Conservation (phyloP, 495 filamentous ascomycete species). For the Xylaria sp. region DNA sequence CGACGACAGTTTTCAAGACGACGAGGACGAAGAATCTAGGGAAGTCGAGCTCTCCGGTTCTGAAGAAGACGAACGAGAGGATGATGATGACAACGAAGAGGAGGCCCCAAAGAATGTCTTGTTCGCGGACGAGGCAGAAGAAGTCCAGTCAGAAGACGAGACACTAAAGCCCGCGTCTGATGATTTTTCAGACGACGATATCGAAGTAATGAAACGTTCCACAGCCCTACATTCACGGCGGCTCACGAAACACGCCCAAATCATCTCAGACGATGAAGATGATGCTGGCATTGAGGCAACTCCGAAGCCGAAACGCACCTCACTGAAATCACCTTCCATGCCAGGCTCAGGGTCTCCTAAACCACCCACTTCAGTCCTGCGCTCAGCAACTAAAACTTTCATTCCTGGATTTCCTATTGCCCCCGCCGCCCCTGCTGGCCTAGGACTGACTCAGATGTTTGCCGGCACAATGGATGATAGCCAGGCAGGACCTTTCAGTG, state of each 20-base stretch:
- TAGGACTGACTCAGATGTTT: slow-evolving; percentile 90
- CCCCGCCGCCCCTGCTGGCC: slow-evolving; percentile 60
- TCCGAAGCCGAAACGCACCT: slow-evolving; percentile 45
- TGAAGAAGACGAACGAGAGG: slow-evolving; percentile 49
- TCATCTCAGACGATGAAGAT: slow-evolving; percentile 69
- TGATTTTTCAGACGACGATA: slow-evolving; percentile 48
- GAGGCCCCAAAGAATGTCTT: slow-evolving; percentile 39
- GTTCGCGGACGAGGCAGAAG: slow-evolving; percentile 57
- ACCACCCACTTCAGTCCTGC: slow-evolving; percentile 59
- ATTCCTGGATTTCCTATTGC: slow-evolving; percentile 64
- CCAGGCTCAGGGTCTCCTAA: slow-evolving; percentile 48
- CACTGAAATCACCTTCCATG: slow-evolving; percentile 47
- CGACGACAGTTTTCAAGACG: slow-evolving; percentile 63
- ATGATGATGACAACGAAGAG: slow-evolving; percentile 37
- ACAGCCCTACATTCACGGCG: slow-evolving; percentile 45
- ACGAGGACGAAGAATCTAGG: slow-evolving; percentile 57
- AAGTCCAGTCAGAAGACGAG: slow-evolving; percentile 59
- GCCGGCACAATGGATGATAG: slow-evolving; percentile 86
- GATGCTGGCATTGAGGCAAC: slow-evolving; percentile 63
- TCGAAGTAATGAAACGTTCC: slow-evolving; percentile 46
- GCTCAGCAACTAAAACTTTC: slow-evolving; percentile 63
- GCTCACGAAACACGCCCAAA: slow-evolving; percentile 51
- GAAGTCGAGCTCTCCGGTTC: slow-evolving; percentile 56
- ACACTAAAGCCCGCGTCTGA: slow-evolving; percentile 45
- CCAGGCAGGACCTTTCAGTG: slow-evolving; percentile 42